Base-by-base conservation (phyloP, 2,329 filamentous ascomycete species). In the Cladophialophora immunda region DNA sequence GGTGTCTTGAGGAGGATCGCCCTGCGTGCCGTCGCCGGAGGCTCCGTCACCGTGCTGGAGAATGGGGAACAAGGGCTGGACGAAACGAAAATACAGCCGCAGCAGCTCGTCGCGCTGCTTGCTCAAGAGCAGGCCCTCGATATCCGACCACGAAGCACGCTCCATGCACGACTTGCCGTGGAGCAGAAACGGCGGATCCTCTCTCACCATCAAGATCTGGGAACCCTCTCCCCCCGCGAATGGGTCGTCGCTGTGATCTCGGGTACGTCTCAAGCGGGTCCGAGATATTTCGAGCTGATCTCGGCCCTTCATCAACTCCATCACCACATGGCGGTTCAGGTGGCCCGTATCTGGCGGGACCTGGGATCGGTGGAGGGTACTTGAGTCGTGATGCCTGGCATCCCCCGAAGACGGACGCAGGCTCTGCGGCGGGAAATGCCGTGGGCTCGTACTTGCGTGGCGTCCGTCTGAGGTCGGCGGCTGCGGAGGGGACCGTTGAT, bases 21-120 rank as follows among this genome's bases (percentile, higher is more conserved):
- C 88, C 64, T 86, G 85, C 72, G 91, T 87, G 54, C 88, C 89
- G 54, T 89, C 89, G 72, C 88, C 86, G 57, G 89, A 87, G 79
- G 93, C 92, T 74, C 92, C 90, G 76, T 93, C 90, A 68, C 87
- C 85, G 79, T 93, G 93, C 75, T 94, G 90, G 41, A 94, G 85
- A 71, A 96, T 91, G n/a, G 92, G 92, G 73, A 93, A 94, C 70
- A 86, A 90, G 0, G 92, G 91, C 76, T 95, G 92, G 19, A 95
- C 89, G 67, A 92, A 85, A 66, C 87, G 86, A 76, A 95, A 96
- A 82, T 93, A 96, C 36, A 95, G 81, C 72, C 30, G 22, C 27
- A 62, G 45, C 54, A 66, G 41, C 11, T 62, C 47, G 9, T 58
- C 36, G 34, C 59, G 53, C 22, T 66, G 64, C 54, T 58, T 66